Conservation (phyloP, 1,284 basidiomycete species). For the Vanrija pseudolonga region DNA sequence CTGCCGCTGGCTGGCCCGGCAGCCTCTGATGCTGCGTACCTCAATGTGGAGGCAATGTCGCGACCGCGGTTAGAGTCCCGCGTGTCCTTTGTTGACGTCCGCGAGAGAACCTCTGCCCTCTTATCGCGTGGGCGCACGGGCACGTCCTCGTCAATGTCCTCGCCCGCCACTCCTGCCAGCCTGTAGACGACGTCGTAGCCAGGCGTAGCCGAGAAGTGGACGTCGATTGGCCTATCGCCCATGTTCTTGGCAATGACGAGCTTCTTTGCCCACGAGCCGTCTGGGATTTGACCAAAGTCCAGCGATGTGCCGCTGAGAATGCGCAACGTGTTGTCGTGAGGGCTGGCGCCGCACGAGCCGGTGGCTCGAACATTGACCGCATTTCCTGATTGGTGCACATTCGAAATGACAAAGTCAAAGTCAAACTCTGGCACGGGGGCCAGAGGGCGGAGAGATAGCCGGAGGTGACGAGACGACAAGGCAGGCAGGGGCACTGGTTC, state of each 20-base stretch:
- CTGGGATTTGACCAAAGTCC: conserved; percentile 53
- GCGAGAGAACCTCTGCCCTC: conserved; percentile 16
- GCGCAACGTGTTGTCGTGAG: conserved; percentile 48
- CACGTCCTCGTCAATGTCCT: conserved; percentile 44
- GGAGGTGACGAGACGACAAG: conserved; percentile 41
- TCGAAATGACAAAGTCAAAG: conserved; percentile 44
- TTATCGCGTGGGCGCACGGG: conserved; percentile 18
- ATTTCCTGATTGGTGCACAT: conserved; percentile 43
- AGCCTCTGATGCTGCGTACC: not conserved
- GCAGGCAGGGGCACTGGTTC: conserved; percentile 42
- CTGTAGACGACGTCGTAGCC: conserved; percentile 52
- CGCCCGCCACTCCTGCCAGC: conserved; percentile 48
- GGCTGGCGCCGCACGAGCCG: conserved; percentile 32
- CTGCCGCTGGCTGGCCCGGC: not conserved
- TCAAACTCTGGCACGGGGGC: conserved; percentile 36
- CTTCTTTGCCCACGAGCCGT: conserved; percentile 52
- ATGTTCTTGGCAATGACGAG: conserved; percentile 51
- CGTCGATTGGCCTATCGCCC: conserved; percentile 50
- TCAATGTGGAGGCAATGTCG: not conserved
- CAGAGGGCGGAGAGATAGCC: conserved; percentile 33
- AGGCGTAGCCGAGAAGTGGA: conserved; percentile 48
- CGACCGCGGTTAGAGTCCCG: not conserved
- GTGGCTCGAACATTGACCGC: conserved; percentile 37
- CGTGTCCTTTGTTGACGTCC: conserved; percentile 35
- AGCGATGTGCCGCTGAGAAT: conserved; percentile 50